Percentiles rank a stretch among this genome's conserved stretches.
phyloP scores from a whole-genome alignment of 129 eudicot genomes.

The Gnaphalium uliginosum region DNA sequence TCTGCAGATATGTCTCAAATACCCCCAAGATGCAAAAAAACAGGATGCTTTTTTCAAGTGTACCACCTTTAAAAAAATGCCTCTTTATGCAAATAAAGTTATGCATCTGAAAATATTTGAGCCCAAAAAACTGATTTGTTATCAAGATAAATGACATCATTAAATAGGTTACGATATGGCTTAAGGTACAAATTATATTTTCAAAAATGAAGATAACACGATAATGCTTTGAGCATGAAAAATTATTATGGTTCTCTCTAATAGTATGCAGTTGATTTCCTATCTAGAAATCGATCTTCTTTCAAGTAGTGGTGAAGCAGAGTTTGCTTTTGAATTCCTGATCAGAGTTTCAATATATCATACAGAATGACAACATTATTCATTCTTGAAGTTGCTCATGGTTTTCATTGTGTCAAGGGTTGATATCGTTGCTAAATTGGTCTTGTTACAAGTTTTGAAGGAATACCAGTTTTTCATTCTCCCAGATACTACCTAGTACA shows the following conservation, averaged over 20 bases:
- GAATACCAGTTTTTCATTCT: not conserved
- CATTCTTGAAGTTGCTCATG: conserved; percentile 1
- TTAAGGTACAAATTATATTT: not conserved
- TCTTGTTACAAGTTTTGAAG: conserved; percentile 13
- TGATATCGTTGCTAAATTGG: conserved; percentile 17
- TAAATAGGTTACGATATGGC: not conserved
- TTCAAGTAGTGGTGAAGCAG: not conserved
- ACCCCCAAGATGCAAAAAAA: too few species aligned
- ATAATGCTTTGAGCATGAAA: not conserved
- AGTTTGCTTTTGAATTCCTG: not conserved
- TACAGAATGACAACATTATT: not conserved
- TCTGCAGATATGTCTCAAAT: not conserved
- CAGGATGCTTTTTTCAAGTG: not conserved
- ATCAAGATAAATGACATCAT: not conserved
- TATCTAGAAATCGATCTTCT: not conserved
- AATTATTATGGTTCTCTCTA: not conserved
- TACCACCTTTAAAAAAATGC: not conserved
- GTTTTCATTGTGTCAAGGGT: not conserved
- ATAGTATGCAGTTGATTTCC: not conserved
- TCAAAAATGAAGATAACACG: not conserved
- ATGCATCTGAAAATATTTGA: not conserved
- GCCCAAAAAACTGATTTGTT: too few species aligned
- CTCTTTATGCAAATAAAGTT: not conserved
- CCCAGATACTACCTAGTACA: not conserved
- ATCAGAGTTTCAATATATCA: not conserved